Base-by-base conservation (phyloP, 192 early-diverging fungal species). In the Linnemannia zychae region DNA sequence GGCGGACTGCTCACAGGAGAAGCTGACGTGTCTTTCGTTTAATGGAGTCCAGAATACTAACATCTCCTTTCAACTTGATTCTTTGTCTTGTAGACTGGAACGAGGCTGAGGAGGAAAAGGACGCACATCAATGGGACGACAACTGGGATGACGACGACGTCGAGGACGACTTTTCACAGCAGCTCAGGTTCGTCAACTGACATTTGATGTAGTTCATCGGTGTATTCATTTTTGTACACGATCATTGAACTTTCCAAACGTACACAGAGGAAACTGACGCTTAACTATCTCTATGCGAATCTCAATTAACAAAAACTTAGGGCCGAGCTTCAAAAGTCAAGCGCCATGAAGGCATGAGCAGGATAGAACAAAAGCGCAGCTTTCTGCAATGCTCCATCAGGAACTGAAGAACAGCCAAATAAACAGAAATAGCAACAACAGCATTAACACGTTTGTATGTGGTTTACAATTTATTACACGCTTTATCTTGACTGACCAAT, bases 71-170 rank as follows among this genome's bases (percentile, higher is more conserved):
- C 73, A 48, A 20, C 57, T 4, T 60, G 47, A 16, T 63, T 57
- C 18, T 22, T 33, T 63, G 12, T 69, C 40, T 13, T 44, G 46
- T 89, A 96, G 96, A 97, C 83, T 97, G 96, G 95, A 92, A 92
- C 60, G 93, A 93, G 72, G 91, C 91, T 24, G 95, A 95, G 57
- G 94, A 95, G 73, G 95, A 96, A 82, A 88, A 92, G 66, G 93
- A 95, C 70, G 93, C 94, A 49, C 83, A 90, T 38, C 90, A 94
- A 65, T 97, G 96, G 96, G 93, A 95, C 67, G 95, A 97, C 49
- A 94, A 95, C 90, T 98, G 97, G 97, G 97, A 98, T 87, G 94
- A 96, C 74, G 97, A 97, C 73, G 94, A 96, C 84, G 85, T 95
- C 53, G 94, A 97, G 75, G 97, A 98, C 85, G 97, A 97, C 71